phyloP scores from a whole-genome alignment of 495 filamentous ascomycete genomes.

The Daldinia childiae region DNA sequence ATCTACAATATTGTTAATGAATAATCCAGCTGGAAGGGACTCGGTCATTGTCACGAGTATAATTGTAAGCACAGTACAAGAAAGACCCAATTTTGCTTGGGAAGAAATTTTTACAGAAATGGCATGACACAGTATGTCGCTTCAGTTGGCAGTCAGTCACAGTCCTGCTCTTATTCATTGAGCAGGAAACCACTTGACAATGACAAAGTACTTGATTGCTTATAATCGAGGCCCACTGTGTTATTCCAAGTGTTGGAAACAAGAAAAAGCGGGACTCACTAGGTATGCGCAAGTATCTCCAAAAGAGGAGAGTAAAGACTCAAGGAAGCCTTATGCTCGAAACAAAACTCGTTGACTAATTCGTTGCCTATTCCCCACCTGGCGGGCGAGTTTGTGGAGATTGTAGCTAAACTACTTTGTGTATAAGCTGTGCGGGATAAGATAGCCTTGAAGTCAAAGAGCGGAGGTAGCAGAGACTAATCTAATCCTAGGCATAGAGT shows the following conservation, averaged over 20 bases:
- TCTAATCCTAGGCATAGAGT: slow-evolving; percentile 22
- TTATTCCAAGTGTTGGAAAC: neutral
- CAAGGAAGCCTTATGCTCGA: neutral
- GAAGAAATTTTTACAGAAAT: neutral
- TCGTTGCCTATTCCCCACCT: neutral
- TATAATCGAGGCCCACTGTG: neutral
- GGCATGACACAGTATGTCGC: neutral
- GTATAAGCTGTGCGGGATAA: slow-evolving; percentile 6
- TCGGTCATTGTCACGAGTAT: neutral
- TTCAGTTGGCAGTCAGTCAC: neutral
- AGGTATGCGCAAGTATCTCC: neutral
- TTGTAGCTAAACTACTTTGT: slow-evolving; percentile 4
- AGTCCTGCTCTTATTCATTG: neutral
- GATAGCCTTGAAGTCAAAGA: slow-evolving; percentile 19
- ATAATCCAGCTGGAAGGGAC: neutral
- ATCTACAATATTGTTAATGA: neutral
- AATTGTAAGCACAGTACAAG: neutral
- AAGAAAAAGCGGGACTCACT: slow-evolving; percentile 12
- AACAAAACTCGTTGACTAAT: neutral
- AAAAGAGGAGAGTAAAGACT: slow-evolving; percentile 4
- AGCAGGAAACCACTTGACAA: neutral
- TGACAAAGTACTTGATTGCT: neutral
- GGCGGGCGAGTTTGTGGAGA: neutral
- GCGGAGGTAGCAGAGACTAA: slow-evolving; percentile 13
- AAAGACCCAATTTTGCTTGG: neutral